Evolutionary conservation across 1,284 basidiomycete genomes (phyloP).

Genomic region (Bjerkandera adusta): DNA sequence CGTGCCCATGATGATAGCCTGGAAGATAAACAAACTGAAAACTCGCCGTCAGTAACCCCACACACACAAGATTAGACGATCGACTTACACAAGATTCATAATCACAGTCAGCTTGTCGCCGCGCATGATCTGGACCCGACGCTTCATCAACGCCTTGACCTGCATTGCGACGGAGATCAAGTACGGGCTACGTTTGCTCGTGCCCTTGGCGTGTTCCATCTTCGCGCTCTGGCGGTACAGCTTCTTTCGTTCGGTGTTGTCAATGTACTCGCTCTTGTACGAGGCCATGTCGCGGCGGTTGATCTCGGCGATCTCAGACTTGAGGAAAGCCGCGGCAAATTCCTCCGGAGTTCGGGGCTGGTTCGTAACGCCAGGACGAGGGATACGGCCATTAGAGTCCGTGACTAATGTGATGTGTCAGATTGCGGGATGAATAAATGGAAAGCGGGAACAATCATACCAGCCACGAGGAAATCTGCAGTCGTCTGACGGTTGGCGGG

Average conservation of each 20-base stretch:
- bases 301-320: conserved; percentile 34
- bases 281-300: conserved; percentile 46
- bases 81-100: background rate
- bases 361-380: conserved; percentile 40
- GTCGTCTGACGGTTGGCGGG: conserved; percentile 54
- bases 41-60: background rate
- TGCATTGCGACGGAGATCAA: conserved; percentile 46
- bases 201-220: conserved; percentile 45
- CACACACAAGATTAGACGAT: background rate
- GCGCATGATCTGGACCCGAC: conserved; percentile 65
- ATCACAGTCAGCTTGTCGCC: conserved; percentile 33
- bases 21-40: conserved; percentile 15
- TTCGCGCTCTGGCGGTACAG: conserved; percentile 49
- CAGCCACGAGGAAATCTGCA: conserved; percentile 56
- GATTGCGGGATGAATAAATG: background rate
- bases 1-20: conserved; percentile 46
- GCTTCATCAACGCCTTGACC: conserved; percentile 59
- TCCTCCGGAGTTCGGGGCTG: conserved; percentile 49
- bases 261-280: conserved; percentile 38
- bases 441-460: conserved; percentile 18
- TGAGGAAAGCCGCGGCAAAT: conserved; percentile 46
- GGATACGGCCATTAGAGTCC: conserved; percentile 43
- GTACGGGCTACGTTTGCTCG: conserved; percentile 29
- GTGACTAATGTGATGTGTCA: conserved; percentile 8
- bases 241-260: conserved; percentile 25